Percentiles rank a stretch among this genome's conserved stretches.
Evolutionary conservation across 2,329 filamentous ascomycete species (phyloP).

Genomic region (Hymenotorrendiella dingleyae): DNA sequence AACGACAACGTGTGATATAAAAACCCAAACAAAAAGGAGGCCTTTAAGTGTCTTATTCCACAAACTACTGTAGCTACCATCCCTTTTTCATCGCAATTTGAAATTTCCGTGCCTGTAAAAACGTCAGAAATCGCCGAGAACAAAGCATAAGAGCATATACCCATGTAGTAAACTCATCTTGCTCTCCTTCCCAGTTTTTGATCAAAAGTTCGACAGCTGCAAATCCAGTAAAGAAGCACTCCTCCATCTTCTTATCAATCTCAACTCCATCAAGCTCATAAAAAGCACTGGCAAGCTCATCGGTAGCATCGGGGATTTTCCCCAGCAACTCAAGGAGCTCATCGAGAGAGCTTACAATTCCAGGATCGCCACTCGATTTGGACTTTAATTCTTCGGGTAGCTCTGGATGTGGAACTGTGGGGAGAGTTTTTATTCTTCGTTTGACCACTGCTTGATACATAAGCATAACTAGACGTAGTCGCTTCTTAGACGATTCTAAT

Average conservation of each 20-base stretch:
- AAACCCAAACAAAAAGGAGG: too few species aligned
- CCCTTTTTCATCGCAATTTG: slow-evolving; percentile 25
- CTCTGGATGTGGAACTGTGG: slow-evolving; percentile 37
- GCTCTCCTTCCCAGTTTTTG: slow-evolving; percentile 55
- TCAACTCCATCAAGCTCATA: slow-evolving; percentile 60
- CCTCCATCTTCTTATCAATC: slow-evolving; percentile 53
- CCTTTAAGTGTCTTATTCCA: too few species aligned
- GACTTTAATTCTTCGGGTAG: slow-evolving; percentile 23
- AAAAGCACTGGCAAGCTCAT: slow-evolving; percentile 65
- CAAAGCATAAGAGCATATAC: slow-evolving; percentile 23
- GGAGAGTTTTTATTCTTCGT: slow-evolving; percentile 58
- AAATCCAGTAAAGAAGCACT: slow-evolving; percentile 55
- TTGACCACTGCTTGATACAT: slow-evolving; percentile 67
- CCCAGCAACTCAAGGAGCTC: slow-evolving; percentile 50
- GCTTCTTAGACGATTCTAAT: slow-evolving; percentile 57
- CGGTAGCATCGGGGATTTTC: slow-evolving; percentile 59
- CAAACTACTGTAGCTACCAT: too few species aligned
- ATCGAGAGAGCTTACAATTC: slow-evolving; percentile 42
- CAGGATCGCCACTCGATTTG: slow-evolving; percentile 11
- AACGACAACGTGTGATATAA: too few species aligned
- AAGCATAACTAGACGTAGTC: slow-evolving; percentile 60
- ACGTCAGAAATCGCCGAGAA: slow-evolving; percentile 5
- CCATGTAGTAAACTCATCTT: slow-evolving; percentile 78
- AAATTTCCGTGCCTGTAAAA: slow-evolving; percentile 24
- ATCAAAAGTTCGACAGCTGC: slow-evolving; percentile 49